Evolutionary conservation across 257 asterid species (phyloP).

Genomic region (Plantago elongata): DNA sequence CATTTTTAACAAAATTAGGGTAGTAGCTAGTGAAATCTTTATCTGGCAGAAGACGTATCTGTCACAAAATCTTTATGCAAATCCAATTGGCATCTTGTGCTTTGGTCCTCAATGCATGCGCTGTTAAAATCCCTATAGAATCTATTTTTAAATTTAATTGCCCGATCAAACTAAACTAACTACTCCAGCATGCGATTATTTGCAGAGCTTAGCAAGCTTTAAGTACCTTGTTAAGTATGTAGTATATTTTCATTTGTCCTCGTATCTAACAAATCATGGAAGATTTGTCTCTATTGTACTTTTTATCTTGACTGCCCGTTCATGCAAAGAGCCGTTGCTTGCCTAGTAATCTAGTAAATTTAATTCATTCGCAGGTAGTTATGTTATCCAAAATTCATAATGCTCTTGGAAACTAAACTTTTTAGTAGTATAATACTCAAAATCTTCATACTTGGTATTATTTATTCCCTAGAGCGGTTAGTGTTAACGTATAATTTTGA

Average conservation of each 20-base stretch:
- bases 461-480: no score
- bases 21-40: neutral
- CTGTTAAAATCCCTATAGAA: neutral
- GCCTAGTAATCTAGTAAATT: no score
- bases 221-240: neutral
- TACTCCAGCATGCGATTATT: no score
- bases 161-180: no score
- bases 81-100: slow-evolving; percentile 30
- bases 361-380: no score
- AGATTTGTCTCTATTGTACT: neutral
- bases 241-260: slow-evolving; percentile 18
- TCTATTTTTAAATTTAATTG: neutral
- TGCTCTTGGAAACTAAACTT: no score
- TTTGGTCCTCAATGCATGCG: slow-evolving; percentile 9
- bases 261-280: neutral
- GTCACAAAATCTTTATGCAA: slow-evolving; percentile 21
- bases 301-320: neutral
- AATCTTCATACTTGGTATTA: neutral
- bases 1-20: no score
- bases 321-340: neutral
- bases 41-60: slow-evolving; percentile 2
- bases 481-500: no score
- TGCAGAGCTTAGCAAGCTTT: neutral
- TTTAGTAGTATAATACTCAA: neutral
- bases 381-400: neutral